Evolutionary conservation across 2,329 filamentous ascomycete species (phyloP).

Genomic region (Calonectria honghensis): DNA sequence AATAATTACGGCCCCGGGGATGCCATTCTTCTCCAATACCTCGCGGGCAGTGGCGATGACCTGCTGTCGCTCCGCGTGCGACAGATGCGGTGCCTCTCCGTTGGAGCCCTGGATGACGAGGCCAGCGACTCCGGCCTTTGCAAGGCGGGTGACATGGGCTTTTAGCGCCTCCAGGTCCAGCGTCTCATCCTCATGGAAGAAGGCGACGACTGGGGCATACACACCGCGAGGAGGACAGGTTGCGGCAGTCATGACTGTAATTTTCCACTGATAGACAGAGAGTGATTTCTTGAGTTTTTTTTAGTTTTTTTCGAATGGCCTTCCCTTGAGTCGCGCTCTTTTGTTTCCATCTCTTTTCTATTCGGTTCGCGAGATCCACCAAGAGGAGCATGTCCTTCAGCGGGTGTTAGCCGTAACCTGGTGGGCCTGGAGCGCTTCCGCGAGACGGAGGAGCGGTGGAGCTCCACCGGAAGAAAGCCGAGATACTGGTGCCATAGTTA

Average conservation of each 20-base stretch:
- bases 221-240: slow-evolving; percentile 63
- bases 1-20: slow-evolving; percentile 76
- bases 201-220: slow-evolving; percentile 78
- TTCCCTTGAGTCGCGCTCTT: neutral
- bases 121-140: slow-evolving; percentile 78
- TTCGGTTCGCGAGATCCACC: neutral
- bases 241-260: slow-evolving; percentile 4
- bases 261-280: neutral
- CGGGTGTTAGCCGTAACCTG: neutral
- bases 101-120: slow-evolving; percentile 84
- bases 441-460: neutral
- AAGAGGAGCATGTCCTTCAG: neutral
- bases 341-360: slow-evolving; percentile 6
- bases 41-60: slow-evolving; percentile 78
- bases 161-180: slow-evolving; percentile 72
- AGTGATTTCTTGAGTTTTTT: neutral
- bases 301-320: neutral
- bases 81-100: slow-evolving; percentile 83
- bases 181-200: slow-evolving; percentile 75
- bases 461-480: slow-evolving; percentile 11
- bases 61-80: slow-evolving; percentile 77
- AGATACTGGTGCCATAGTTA: neutral
- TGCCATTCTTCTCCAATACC: slow-evolving; percentile 75
- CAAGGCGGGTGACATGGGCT: slow-evolving; percentile 75
- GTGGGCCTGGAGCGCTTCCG: neutral